A percentile compares a stretch with the other conserved stretches of the same genome.
Conservation (phyloP, 495 filamentous ascomycete species). For the Penicillium lagena region DNA sequence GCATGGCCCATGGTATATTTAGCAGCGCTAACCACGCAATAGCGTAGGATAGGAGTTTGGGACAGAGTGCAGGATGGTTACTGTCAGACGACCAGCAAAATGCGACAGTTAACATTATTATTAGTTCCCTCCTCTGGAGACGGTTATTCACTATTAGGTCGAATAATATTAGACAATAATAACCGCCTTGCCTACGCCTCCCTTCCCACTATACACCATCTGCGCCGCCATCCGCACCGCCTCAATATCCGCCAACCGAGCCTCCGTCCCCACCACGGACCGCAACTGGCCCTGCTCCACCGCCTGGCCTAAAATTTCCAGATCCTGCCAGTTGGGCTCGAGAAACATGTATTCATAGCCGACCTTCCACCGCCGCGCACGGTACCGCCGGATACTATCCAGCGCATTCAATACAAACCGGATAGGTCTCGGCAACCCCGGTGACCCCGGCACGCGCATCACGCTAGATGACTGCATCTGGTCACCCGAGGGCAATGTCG, state of each 20-base stretch:
- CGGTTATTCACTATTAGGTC: too few species aligned
- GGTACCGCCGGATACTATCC: conserved; percentile 19
- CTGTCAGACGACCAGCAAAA: too few species aligned
- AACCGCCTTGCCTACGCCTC: conserved; percentile 49
- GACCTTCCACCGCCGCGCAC: conserved; percentile 28
- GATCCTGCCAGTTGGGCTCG: conserved; percentile 24
- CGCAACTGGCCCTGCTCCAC: conserved; percentile 39
- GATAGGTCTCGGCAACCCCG: conserved; percentile 17
- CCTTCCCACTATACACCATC: conserved; percentile 41
- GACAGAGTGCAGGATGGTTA: too few species aligned
- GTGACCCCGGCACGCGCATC: too few species aligned
- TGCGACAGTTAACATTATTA: too few species aligned
- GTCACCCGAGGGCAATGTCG: conserved; percentile 26
- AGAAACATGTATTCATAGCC: conserved; percentile 32
- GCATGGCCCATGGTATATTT: too few species aligned
- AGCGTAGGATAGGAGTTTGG: too few species aligned
- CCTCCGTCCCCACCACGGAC: conserved; percentile 32
- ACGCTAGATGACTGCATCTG: conserved; percentile 6
- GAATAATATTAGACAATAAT: conserved; percentile 8
- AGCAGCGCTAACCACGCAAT: too few species aligned
- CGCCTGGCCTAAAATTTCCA: conserved; percentile 33
- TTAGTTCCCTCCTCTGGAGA: too few species aligned
- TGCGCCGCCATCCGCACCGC: conserved; percentile 35
- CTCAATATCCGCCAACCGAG: conserved; percentile 36
- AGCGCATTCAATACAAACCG: conserved; percentile 23